Conservation (phyloP, 2,329 filamentous ascomycete genomes). For the Lachnellula hyalina region DNA sequence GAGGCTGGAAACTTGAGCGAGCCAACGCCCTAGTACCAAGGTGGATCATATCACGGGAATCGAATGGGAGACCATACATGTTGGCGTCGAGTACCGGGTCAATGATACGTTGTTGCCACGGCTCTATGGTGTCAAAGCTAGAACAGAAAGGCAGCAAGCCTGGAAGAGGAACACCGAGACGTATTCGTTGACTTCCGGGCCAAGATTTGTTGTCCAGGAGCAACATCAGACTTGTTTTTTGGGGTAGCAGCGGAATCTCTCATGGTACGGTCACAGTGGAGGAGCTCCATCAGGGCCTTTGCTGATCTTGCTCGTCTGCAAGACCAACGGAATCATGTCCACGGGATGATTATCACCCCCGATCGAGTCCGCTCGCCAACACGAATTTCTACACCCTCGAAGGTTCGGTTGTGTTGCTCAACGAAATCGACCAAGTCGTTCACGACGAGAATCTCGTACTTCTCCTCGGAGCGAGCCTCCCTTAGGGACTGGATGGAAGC, state of each 20-base stretch:
- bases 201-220: too few relatives aligned
- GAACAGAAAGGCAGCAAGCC: too few relatives aligned
- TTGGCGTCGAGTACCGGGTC: too few relatives aligned
- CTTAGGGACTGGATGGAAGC: background rate
- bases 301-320: constrained; percentile 76
- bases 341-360: constrained; percentile 21
- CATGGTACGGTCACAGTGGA: background rate
- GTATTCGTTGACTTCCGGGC: too few relatives aligned
- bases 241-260: background rate
- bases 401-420: background rate
- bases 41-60: too few relatives aligned
- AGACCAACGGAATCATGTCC: constrained; percentile 13
- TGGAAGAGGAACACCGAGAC: too few relatives aligned
- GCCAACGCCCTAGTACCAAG: too few relatives aligned
- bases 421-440: background rate
- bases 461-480: background rate
- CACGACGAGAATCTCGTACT: background rate
- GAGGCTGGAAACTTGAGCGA: too few relatives aligned
- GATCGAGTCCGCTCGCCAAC: background rate
- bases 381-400: background rate
- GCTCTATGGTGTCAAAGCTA: too few relatives aligned
- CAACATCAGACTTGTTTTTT: background rate
- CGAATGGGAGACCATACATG: too few relatives aligned
- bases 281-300: constrained; percentile 92
- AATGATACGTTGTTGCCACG: too few relatives aligned